Conservation (phyloP, 2,329 filamentous ascomycete species). For the Chrysoporthe austroafricana region DNA sequence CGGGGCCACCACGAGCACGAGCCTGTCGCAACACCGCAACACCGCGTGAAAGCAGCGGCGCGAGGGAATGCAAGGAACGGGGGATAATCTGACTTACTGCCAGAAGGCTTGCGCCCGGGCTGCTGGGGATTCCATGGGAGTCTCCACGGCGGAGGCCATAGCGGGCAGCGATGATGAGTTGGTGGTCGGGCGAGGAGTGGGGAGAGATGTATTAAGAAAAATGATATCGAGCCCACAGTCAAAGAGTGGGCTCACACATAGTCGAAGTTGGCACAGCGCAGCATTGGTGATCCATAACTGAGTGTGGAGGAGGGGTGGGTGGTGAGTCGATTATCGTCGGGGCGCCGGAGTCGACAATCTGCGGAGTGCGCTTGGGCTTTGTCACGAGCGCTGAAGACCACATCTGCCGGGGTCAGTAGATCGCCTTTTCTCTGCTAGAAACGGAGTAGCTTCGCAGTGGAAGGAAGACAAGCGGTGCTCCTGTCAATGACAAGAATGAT, state of each 20-base stretch:
- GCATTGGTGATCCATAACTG: slow-evolving; percentile 41
- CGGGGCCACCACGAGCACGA: background rate
- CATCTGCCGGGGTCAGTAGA: slow-evolving; percentile 22
- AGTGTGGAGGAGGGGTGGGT: slow-evolving; percentile 20
- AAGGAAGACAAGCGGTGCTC: background rate
- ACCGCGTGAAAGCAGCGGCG: background rate
- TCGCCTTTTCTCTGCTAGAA: background rate
- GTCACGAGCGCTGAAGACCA: slow-evolving; percentile 17
- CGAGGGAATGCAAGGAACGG: background rate
- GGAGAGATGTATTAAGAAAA: slow-evolving; percentile 2
- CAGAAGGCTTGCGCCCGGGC: slow-evolving; percentile 25
- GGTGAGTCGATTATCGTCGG: slow-evolving; percentile 27
- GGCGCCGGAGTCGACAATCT: slow-evolving; percentile 10
- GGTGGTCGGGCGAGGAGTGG: background rate
- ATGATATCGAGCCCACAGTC: slow-evolving; percentile 32
- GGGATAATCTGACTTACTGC: slow-evolving; percentile 23
- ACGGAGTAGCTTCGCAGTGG: background rate
- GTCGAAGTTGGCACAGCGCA: slow-evolving; percentile 32
- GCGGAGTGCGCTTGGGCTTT: slow-evolving; percentile 16
- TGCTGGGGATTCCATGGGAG: slow-evolving; percentile 24
- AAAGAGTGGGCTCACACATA: slow-evolving; percentile 38
- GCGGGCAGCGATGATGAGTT: slow-evolving; percentile 7
- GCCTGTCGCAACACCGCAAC: background rate
- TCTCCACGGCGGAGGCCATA: slow-evolving; percentile 24
- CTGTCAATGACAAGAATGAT: slow-evolving; percentile 1